Evolutionary conservation across 1,139 yeast species (phyloP), one percentile per base, ranked within the genome.

Genomic region (Pneumocystis wakefieldiae): DNA sequence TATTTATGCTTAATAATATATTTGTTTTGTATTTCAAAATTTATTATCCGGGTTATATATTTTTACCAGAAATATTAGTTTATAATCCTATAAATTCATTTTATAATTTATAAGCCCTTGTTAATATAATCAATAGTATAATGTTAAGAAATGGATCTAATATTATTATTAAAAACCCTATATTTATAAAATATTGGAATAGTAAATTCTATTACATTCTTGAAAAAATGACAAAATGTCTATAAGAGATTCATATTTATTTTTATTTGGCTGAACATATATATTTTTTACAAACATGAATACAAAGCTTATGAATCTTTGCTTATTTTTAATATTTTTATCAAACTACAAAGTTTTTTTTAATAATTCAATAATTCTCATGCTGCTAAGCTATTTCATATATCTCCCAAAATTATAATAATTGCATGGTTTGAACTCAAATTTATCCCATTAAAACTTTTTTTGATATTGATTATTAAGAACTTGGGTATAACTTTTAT

Each of bases 391-490:
- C 95, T 84, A 70, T 92, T 98, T 67, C 89, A 87, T 0, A 97
- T 97, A 0, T 98, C 98, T 5, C 98, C 98, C 55, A 92, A 84
- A 1, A 92, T 97, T 65, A 92, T 84, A 67, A 94, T 87, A 15
- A 91, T 86, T 2, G 96, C 87, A 67, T 80, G 81, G 67, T 85
- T 84, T 82, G 80, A 64, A 74, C 75, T 61, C 92, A 78, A 39
- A 89, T 77, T 57, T 84, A 79, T 67, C 81, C 76, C 62, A 94
- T 86, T 68, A 91, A 90, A n/a, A n/a, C n/a, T 55, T 78, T 78
- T 62, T 84, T 85, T 0, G 92, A 83, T 0, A 95, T 97, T 35
- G 95, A 84, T 2, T 80, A 0, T 98, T 97, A 61, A 91, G 73
- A 0, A 89, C 80, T 72, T 89, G 74, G 29, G 92, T 75, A 71